phyloP scores from a whole-genome alignment of 495 filamentous ascomycete species.

The Penicillium paradoxum region DNA sequence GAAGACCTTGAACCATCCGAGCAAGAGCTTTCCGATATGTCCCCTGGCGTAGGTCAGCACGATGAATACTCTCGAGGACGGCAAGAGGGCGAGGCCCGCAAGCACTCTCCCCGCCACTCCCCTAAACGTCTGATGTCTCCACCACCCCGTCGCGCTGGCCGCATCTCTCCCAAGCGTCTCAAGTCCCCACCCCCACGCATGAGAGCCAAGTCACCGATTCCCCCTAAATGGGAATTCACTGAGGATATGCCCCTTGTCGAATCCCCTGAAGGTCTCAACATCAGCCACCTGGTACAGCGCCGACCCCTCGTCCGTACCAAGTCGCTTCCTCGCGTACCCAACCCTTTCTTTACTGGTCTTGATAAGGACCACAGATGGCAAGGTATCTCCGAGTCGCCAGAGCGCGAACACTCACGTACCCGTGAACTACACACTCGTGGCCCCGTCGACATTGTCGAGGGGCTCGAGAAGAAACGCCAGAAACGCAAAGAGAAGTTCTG shows the following conservation, averaged over 20 bases:
- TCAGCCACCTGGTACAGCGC: slow-evolving; percentile 60
- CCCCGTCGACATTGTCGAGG: slow-evolving; percentile 95
- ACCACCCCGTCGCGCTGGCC: slow-evolving; percentile 61
- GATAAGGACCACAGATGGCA: slow-evolving; percentile 36
- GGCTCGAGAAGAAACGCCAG: slow-evolving; percentile 88
- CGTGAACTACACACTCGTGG: slow-evolving; percentile 61
- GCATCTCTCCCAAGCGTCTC: slow-evolving; percentile 63
- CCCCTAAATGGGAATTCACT: slow-evolving; percentile 26
- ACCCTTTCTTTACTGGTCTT: slow-evolving; percentile 55
- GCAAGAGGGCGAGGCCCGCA: slow-evolving; percentile 22
- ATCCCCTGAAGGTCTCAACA: slow-evolving; percentile 34
- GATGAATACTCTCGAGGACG: slow-evolving; percentile 38
- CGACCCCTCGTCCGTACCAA: slow-evolving; percentile 65
- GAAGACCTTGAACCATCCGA: slow-evolving; percentile 62
- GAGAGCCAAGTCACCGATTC: slow-evolving; percentile 23
- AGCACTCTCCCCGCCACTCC: slow-evolving; percentile 33
- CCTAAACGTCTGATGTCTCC: slow-evolving; percentile 51
- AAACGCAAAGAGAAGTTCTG: slow-evolving; percentile 85
- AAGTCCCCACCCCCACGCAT: slow-evolving; percentile 53
- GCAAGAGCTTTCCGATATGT: slow-evolving; percentile 40
- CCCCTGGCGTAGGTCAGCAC: slow-evolving; percentile 5
- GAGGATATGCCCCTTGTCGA: slow-evolving; percentile 27
- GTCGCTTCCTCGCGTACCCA: slow-evolving; percentile 69
- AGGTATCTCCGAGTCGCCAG: slow-evolving; percentile 33
- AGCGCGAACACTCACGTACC: slow-evolving; percentile 35